Evolutionary conservation across 768 basidiomycete species (phyloP).

Genomic region (Russula vinacea): DNA sequence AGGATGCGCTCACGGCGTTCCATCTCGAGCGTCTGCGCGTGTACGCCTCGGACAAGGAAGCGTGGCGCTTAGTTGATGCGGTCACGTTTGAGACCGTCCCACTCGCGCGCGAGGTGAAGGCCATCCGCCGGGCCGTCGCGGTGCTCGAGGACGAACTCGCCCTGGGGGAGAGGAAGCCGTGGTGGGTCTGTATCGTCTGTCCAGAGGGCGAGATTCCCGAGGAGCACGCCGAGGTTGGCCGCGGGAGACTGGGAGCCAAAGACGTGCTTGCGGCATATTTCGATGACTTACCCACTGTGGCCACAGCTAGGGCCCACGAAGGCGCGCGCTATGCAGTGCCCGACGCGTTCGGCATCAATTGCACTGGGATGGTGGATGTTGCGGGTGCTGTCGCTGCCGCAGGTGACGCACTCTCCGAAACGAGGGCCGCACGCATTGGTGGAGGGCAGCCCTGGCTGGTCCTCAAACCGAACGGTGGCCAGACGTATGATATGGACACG

Average conservation of each 20-base stretch:
- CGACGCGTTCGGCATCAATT: constrained; percentile 70
- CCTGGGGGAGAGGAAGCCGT: constrained; percentile 47
- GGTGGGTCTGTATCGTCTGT: constrained; percentile 73
- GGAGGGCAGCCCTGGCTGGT: constrained; percentile 51
- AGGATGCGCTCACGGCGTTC: constrained; percentile 54
- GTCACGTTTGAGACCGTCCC: constrained; percentile 81
- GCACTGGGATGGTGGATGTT: constrained; percentile 52
- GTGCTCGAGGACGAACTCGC: constrained; percentile 35
- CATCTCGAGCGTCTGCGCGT: constrained; percentile 60
- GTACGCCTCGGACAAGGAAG: constrained; percentile 46
- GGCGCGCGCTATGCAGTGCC: constrained; percentile 37
- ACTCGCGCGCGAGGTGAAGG: constrained; percentile 57
- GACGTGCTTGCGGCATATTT: constrained; percentile 48
- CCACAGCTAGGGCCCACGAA: not conserved
- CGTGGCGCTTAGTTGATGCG: constrained; percentile 57
- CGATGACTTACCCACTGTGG: constrained; percentile 24
- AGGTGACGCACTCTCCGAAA: constrained; percentile 28
- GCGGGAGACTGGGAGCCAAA: constrained; percentile 34
- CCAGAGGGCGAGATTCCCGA: constrained; percentile 51
- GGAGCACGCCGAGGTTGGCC: constrained; percentile 33
- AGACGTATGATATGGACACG: constrained; percentile 48
- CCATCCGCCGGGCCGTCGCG: constrained; percentile 60
- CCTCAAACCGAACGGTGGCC: constrained; percentile 70
- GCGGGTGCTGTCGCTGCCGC: constrained; percentile 42
- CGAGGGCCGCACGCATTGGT: constrained; percentile 3